Base-by-base conservation (phyloP, 805 yeast genomes). In the Sugiyamaella chiloensis region DNA sequence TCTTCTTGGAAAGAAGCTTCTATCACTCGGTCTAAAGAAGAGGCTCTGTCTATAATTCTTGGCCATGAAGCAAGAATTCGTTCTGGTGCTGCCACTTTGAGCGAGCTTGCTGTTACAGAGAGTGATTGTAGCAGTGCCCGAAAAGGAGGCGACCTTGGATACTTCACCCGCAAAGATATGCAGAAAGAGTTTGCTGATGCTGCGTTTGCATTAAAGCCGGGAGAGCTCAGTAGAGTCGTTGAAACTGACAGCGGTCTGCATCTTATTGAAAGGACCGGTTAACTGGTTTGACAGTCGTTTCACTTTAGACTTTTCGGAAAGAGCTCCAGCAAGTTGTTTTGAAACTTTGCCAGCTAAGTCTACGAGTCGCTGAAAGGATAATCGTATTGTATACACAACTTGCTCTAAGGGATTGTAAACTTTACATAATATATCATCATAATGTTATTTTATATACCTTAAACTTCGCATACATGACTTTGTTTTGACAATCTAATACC, bases 161-260 rank as follows among this genome's bases (percentile, higher is more conserved):
- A 70, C 61, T 93, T 93, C 62, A 87, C 85, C 20, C 80, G 75
- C 52, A 96, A 96, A 32, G 89, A 84, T 58, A 93, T 93, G 99
- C 98, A 93, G 66, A 96, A 96, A 29, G 70, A 84, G 50, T 93
- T 93, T 61, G 99, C 93, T 66, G 81, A 81, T 51, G 95, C 93
- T 1, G 83, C 96, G 1, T 91, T 85, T 64, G 81, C 69, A 3
- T 71, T 93, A 55, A 79, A 86, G 54, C 82, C 88, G 17, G 96
- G 96, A 17, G 93, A 90, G 62, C 65, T 85, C 39, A 83, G 93
- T 60, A 85, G 79, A 37, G 78, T 89, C 23, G 85, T 93, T 12
- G 97, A 89, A 67, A 80, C 90, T 14, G 95, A 84, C 60, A 84
- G 95, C 56, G 99, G 99, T 19, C 81, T 88, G 42, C 99, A 93